Evolutionary conservation across 2,329 filamentous ascomycete genomes (phyloP).

Genomic region (Monosporascus sp.): DNA sequence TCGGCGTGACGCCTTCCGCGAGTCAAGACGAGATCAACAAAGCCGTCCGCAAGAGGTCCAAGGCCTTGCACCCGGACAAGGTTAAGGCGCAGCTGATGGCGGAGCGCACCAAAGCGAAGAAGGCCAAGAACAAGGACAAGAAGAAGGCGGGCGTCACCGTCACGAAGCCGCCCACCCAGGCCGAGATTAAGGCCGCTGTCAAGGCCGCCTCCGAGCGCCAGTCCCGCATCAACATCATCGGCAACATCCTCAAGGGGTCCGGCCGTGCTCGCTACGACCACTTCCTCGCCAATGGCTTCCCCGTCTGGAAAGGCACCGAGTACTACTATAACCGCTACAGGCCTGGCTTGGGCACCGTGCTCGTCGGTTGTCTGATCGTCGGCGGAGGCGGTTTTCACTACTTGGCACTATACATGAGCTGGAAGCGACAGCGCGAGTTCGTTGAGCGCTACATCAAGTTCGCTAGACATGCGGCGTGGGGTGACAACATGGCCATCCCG

Average conservation of each 20-base stretch:
- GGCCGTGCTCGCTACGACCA: conserved; percentile 87
- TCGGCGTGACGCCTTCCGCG: conserved; percentile 69
- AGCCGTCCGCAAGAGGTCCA: conserved; percentile 85
- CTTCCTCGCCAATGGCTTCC: conserved; percentile 89
- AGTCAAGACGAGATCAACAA: conserved; percentile 86
- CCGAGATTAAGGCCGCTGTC: conserved; percentile 71
- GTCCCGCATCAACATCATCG: conserved; percentile 76
- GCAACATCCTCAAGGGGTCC: conserved; percentile 77
- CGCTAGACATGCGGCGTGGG: conserved; percentile 84
- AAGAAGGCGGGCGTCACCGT: conserved; percentile 60
- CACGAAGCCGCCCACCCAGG: conserved; percentile 64
- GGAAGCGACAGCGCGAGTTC: conserved; percentile 87
- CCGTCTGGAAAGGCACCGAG: conserved; percentile 91
- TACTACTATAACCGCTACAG: conserved; percentile 97
- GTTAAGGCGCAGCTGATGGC: conserved; percentile 77
- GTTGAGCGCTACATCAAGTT: conserved; percentile 88
- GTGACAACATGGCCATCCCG: conserved; percentile 70
- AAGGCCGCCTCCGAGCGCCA: conserved; percentile 81
- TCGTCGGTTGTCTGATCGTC: conserved; percentile 75
- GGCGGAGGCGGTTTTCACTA: conserved; percentile 86
- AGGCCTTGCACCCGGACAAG: conserved; percentile 88
- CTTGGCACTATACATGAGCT: conserved; percentile 75
- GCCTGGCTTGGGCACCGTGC: conserved; percentile 79
- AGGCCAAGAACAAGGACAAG: conserved; percentile 45
- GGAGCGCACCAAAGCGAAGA: conserved; percentile 53